These are phyloP conservation scores for Saccharomyces hybrid DNA, from an alignment of 1,139 yeast species.

Conservation along the genomic window DNA sequence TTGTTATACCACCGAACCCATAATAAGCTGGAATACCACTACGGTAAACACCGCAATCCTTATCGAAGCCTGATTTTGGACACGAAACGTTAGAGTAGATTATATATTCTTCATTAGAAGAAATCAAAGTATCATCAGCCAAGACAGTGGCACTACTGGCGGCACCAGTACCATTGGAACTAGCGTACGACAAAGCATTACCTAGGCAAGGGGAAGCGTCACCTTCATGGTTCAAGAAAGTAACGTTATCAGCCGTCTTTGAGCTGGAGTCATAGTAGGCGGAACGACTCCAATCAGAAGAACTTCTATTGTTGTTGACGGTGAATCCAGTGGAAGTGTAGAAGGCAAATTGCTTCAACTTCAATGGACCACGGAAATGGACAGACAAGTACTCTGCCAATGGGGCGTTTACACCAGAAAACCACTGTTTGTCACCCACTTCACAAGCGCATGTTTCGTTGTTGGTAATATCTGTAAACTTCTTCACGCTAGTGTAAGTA, in stretches of 20 bases:
- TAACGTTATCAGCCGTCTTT: slow-evolving; percentile 46
- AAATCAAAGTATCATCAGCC: slow-evolving; percentile 41
- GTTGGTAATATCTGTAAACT: slow-evolving; percentile 39
- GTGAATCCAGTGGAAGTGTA: slow-evolving; percentile 39
- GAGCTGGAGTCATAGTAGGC: slow-evolving; percentile 39
- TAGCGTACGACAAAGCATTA: slow-evolving; percentile 49
- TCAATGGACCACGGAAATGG: slow-evolving; percentile 73
- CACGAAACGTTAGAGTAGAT: slow-evolving; percentile 56
- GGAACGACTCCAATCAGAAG: slow-evolving; percentile 39
- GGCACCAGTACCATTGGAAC: slow-evolving; percentile 38
- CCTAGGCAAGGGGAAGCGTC: slow-evolving; percentile 54
- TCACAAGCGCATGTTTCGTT: slow-evolving; percentile 48
- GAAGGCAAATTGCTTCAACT: slow-evolving; percentile 55
- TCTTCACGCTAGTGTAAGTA: slow-evolving; percentile 51
- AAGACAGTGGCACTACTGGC: slow-evolving; percentile 44
- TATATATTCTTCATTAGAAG: slow-evolving; percentile 52
- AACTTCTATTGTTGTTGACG: slow-evolving; percentile 19
- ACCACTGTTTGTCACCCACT: slow-evolving; percentile 35
- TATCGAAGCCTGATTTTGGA: slow-evolving; percentile 38
- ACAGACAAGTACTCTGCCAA: slow-evolving; percentile 65
- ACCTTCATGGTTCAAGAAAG: slow-evolving; percentile 53
- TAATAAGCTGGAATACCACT: slow-evolving; percentile 64
- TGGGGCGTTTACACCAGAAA: slow-evolving; percentile 61
- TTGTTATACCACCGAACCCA: slow-evolving; percentile 57
- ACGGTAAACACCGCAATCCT: slow-evolving; percentile 51